Evolutionary conservation across 2,329 filamentous ascomycete species (phyloP).

Genomic region (Keithomyces neogunnii): DNA sequence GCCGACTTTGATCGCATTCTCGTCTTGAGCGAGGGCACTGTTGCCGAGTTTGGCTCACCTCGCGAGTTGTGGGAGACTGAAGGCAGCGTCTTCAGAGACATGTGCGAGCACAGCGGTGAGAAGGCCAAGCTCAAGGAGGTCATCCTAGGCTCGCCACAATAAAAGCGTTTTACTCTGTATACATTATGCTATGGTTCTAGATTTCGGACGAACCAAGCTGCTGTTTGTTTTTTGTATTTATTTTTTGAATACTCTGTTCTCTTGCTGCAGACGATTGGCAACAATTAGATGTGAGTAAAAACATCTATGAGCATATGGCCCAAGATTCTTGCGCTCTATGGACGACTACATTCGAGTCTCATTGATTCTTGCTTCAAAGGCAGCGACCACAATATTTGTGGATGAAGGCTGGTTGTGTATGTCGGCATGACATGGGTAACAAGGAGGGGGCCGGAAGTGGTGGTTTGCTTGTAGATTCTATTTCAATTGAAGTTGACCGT

Average conservation of each 20-base stretch:
- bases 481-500: background rate
- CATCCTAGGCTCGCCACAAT: conserved; percentile 21
- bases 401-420: background rate
- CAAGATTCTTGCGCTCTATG: background rate
- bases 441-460: too few species aligned
- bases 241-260: background rate
- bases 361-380: background rate
- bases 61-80: conserved; percentile 49
- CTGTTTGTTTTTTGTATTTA: background rate
- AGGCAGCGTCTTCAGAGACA: conserved; percentile 48
- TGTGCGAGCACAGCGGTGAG: conserved; percentile 56
- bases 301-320: background rate
- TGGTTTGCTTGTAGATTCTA: background rate
- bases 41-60: conserved; percentile 60
- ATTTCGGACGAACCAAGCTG: too few species aligned
- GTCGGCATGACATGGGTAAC: background rate
- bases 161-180: too few species aligned
- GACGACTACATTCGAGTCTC: too few species aligned
- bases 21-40: conserved; percentile 59
- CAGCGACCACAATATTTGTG: background rate
- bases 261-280: background rate
- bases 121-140: conserved; percentile 42
- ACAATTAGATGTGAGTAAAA: background rate
- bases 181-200: too few species aligned
- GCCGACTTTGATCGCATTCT: conserved; percentile 69